Evolutionary conservation across 495 filamentous ascomycete genomes (phyloP), one percentile per base, ranked within the genome.

Genomic region (Aspergillus steynii): DNA sequence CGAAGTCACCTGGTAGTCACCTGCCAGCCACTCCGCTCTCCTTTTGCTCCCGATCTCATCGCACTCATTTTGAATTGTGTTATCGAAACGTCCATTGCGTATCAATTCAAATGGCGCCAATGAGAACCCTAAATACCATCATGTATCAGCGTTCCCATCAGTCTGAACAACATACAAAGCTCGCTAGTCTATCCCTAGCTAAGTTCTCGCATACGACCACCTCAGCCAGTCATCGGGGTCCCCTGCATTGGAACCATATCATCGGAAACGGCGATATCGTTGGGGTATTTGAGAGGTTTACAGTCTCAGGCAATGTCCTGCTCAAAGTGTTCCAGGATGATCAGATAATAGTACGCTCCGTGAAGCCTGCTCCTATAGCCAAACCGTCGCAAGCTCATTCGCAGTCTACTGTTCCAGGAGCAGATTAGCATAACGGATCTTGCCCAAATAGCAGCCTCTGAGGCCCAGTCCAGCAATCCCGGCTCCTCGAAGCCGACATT

Each of bases 191-290:
- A 14, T 50, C 70, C 25, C 65, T 81, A 5, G 71, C 72, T 9
- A 80, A 79, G 50, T 81, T 78, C 65, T 81, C 78, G 48, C 70
- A 79, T 54, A 71, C 75, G n/a, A 73, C 65, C 28, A 74, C 68
- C 2, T 58, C 72, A 20, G 58, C 70, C 32, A 65, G 70, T 27
- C 68, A 77, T 55, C 65, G 59, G 46, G 71, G 70, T 10, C 74
- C 73, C 26, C 53, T 80, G 7, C 64, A 63, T 26, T 81, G 78
- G 78, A 74, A 46, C 37, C 78, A 81, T 64, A 45, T 77, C 4
- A 68, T 71, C 47, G 70, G 74, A 3, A 61, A 71, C 55, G 71
- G 68, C 10, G 70, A 75, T 47, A 49, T 81, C 5, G 50, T 59
- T 20, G 72, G 66, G 50, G 51, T 67, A 0, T 70, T 80, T 37